Evolutionary conservation across 2,329 filamentous ascomycete species (phyloP).

Genomic region (Neonectria coccinea): DNA sequence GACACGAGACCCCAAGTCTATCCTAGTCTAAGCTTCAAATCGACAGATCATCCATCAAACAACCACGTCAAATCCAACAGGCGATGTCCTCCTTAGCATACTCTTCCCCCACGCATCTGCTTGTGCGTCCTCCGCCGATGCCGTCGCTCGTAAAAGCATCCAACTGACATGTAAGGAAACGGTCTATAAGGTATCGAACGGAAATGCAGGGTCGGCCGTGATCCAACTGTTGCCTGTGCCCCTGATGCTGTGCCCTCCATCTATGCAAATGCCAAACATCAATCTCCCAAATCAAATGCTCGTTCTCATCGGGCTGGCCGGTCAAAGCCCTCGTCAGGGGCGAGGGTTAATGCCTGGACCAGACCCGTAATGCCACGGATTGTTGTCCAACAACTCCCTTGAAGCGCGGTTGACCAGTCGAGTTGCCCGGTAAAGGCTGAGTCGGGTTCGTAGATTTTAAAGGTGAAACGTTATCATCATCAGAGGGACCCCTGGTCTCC

Average conservation of each 20-base stretch:
- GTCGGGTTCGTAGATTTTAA: constrained; percentile 38
- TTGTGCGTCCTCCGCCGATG: constrained; percentile 28
- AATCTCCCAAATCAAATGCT: constrained; percentile 40
- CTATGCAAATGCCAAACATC: constrained; percentile 43
- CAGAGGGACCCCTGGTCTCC: constrained; percentile 41
- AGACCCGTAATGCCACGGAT: constrained; percentile 28
- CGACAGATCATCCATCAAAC: constrained; percentile 10
- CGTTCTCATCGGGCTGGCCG: constrained; percentile 27
- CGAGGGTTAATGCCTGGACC: constrained; percentile 9
- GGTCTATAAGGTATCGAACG: constrained; percentile 49
- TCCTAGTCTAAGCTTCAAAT: constrained; percentile 19
- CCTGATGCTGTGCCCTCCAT: constrained; percentile 37
- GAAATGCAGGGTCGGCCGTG: constrained; percentile 36
- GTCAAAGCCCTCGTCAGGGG: constrained; percentile 9
- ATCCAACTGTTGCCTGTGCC: constrained; percentile 30
- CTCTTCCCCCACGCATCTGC: constrained; percentile 26
- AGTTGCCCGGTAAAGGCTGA: constrained; percentile 35
- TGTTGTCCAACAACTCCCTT: constrained; percentile 26
- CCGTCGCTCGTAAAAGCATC: constrained; percentile 33
- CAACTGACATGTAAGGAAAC: constrained; percentile 41
- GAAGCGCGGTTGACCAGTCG: constrained; percentile 29
- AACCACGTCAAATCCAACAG: constrained; percentile 7
- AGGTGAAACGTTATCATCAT: constrained; percentile 44
- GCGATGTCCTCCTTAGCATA: constrained; percentile 20
- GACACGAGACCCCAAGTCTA: constrained; percentile 25